Evolutionary conservation across 2,329 filamentous ascomycete species (phyloP), one percentile per base, ranked within the genome.

Genomic region (Aspergillus sp.): DNA sequence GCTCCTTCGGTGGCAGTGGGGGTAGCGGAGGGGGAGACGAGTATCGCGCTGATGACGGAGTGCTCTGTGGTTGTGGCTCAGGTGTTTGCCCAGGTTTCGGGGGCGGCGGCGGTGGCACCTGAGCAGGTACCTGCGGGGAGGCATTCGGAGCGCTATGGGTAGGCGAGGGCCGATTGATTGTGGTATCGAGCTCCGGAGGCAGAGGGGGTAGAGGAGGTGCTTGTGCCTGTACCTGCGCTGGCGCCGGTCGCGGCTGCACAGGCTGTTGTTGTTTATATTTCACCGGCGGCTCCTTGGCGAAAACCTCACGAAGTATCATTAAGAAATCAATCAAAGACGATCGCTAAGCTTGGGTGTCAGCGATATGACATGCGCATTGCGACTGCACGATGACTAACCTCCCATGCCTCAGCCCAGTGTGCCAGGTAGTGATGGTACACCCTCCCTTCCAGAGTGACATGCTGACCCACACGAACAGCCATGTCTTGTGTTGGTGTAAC

Each of bases 381-480:
- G n/a, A 19, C n/a, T 30, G 11, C 8, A 17, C 10, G 6, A 2
- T 54, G 32, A 86, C 90, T 80, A 76, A 96, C 91, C 86, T 96
- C 91, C 90, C 91, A 95, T 68, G 90, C 94, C 66, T 91, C 88
- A 32, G 84, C 81, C 95, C 95, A 99, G 63, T 92, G 88, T 32
- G 92, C 91, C 50, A 99, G 81, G 75, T 98, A 99, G 39, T 95
- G 95, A 74, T 99, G 95, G 74, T 98, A 99, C 64, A 98, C 86
- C 73, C 91, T 89, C 25, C 95, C 95, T 71, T 98, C 94, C 5
- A 91, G 88, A 71, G 95, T 92, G 62, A 99, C 92, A 80, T 99
- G 92, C 73, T 99, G 95, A 0, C 95, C 95, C 0, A 93, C 92
- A 19, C 94, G 86, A 44, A 99, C 89, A 66, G 90, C 79, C 92